Conservation (phyloP, 2,329 filamentous ascomycete species). For the Phialocephala sp. region DNA sequence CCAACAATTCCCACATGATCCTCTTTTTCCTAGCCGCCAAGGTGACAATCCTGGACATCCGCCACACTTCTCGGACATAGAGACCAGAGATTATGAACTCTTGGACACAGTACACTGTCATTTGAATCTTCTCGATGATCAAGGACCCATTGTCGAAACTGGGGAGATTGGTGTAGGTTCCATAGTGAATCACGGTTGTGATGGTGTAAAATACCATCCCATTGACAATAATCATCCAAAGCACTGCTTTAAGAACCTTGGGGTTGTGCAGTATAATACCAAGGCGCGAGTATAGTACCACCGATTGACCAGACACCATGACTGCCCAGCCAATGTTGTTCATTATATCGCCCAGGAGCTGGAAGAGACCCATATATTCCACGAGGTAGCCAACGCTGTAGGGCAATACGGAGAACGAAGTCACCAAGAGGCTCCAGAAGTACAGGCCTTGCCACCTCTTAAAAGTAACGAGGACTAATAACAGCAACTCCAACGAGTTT, state of each 20-base stretch:
- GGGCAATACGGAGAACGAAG: slow-evolving; percentile 15
- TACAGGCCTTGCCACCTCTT: slow-evolving; percentile 20
- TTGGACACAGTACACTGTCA: slow-evolving; percentile 4
- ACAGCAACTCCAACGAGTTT: slow-evolving; percentile 19
- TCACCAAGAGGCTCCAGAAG: slow-evolving; percentile 20
- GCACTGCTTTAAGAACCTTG: slow-evolving; percentile 47
- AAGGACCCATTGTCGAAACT: not conserved
- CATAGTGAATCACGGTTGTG: slow-evolving; percentile 47
- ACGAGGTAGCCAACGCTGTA: slow-evolving; percentile 15
- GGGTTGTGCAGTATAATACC: slow-evolving; percentile 50
- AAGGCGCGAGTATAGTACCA: slow-evolving; percentile 56
- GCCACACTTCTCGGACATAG: not conserved
- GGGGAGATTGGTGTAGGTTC: not conserved
- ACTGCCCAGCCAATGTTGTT: slow-evolving; percentile 50
- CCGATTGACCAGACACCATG: slow-evolving; percentile 47
- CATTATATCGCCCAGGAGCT: slow-evolving; percentile 13
- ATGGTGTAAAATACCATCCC: slow-evolving; percentile 51
- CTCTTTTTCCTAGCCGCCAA: not conserved
- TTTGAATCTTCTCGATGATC: not conserved
- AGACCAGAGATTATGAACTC: not conserved
- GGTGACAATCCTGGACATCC: not conserved
- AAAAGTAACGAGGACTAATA: slow-evolving; percentile 20
- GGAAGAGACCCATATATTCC: not conserved
- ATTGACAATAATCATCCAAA: slow-evolving; percentile 52
- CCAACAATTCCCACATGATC: not conserved